A percentile compares a stretch with the other conserved stretches of the same genome.
Evolutionary conservation across 345 rosid species (phyloP).

Genomic region (Reutealis trisperma): DNA sequence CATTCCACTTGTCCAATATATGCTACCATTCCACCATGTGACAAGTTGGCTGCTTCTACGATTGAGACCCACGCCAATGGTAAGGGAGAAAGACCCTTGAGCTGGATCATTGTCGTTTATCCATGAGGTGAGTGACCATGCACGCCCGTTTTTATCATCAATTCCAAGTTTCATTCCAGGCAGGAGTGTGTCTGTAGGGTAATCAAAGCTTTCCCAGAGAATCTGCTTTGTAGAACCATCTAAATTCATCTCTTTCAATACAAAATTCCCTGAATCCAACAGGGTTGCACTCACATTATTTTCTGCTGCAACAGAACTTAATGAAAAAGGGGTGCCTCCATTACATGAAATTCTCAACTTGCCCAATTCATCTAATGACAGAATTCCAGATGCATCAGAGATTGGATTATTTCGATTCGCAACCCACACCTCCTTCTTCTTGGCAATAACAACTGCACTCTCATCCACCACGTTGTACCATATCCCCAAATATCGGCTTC

Average conservation of each 20-base stretch:
- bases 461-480: conserved; percentile 25
- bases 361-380: conserved; percentile 31
- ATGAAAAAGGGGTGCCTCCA: conserved; percentile 17
- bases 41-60: background rate
- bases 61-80: conserved; percentile 4
- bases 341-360: conserved; percentile 27
- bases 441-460: background rate
- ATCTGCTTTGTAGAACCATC: conserved; percentile 13
- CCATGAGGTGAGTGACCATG: conserved; percentile 16
- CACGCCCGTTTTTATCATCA: background rate
- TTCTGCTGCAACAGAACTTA: background rate
- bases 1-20: conserved; percentile 17
- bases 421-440: conserved; percentile 35
- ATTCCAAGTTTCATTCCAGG: conserved; percentile 32
- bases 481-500: conserved; percentile 33
- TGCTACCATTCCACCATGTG: conserved; percentile 17
- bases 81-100: conserved; percentile 16
- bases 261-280: conserved; percentile 21
- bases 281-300: background rate
- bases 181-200: conserved; percentile 41
- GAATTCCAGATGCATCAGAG: conserved; percentile 18
- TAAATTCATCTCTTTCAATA: background rate
- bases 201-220: conserved; percentile 48
- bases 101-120: background rate
- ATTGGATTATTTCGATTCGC: conserved; percentile 31